phyloP scores from a whole-genome alignment of 768 basidiomycete species.

The Nidula microcarpa region DNA sequence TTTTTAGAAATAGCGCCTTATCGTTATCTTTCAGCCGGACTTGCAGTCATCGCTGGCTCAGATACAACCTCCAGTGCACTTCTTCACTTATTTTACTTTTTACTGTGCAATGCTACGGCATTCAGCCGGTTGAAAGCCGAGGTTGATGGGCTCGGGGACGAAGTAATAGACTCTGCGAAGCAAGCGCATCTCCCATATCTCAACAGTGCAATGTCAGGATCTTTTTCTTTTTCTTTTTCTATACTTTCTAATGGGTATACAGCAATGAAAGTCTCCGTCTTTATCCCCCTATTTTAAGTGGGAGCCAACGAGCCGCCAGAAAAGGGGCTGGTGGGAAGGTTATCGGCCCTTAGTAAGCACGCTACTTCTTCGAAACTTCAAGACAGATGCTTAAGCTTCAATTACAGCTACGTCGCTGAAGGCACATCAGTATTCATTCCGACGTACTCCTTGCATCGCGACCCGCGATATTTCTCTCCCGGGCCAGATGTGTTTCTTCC shows the following conservation, averaged over 20 bases:
- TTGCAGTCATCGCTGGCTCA: conserved; percentile 39
- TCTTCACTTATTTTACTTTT: conserved; percentile 25
- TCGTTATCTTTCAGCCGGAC: conserved; percentile 10
- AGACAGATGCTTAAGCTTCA: neutral
- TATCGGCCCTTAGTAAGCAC: too few relatives aligned
- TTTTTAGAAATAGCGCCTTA: neutral
- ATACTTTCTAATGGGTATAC: neutral
- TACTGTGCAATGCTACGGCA: conserved; percentile 24
- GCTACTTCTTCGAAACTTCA: too few relatives aligned
- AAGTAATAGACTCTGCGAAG: conserved; percentile 18
- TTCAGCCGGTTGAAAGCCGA: conserved; percentile 30
- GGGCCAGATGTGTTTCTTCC: conserved; percentile 40
- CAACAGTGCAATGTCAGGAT: conserved; percentile 29
- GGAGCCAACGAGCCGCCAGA: conserved; percentile 37
- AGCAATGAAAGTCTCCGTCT: conserved; percentile 52
- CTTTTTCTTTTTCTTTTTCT: neutral
- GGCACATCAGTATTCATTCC: conserved; percentile 41
- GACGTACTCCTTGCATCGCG: conserved; percentile 39
- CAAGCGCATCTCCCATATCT: conserved; percentile 29
- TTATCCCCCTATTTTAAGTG: conserved; percentile 45
- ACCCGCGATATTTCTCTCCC: conserved; percentile 43
- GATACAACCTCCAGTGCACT: conserved; percentile 37
- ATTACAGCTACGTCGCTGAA: conserved; percentile 40
- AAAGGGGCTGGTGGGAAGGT: conserved; percentile 28
- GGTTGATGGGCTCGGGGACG: conserved; percentile 23